phyloP scores from a whole-genome alignment of 495 filamentous ascomycete genomes.

The Annulohypoxylon bovei region DNA sequence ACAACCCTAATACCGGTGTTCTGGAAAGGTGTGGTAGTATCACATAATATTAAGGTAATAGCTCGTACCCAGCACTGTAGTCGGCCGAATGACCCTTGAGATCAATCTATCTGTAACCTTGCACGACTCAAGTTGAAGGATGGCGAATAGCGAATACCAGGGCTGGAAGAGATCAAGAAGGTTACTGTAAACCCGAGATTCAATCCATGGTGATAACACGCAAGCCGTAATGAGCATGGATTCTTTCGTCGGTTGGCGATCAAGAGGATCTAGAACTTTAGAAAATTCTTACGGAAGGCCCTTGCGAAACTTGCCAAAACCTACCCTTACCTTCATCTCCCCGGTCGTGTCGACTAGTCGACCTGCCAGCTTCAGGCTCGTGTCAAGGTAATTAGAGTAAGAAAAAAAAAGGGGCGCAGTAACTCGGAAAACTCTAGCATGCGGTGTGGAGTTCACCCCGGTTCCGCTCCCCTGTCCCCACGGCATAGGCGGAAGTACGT shows the following conservation, averaged over 20 bases:
- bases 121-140: not conserved
- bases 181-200: conserved; percentile 14
- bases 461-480: not conserved
- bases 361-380: not conserved
- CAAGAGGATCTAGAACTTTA: conserved; percentile 4
- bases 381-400: not conserved
- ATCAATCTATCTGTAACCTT: conserved; percentile 1
- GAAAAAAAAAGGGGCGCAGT: conserved; percentile 15
- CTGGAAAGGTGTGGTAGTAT: conserved; percentile 14
- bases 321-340: not conserved
- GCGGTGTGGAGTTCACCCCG: conserved; percentile 5
- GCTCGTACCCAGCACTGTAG: not conserved
- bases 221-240: conserved; percentile 1
- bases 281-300: not conserved
- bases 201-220: conserved; percentile 23
- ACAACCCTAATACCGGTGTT: conserved; percentile 3
- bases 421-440: conserved; percentile 14
- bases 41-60: not conserved
- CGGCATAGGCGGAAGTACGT: not conserved
- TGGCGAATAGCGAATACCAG: not conserved
- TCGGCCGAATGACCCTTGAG: conserved; percentile 4
- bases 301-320: conserved; percentile 7
- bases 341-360: not conserved
- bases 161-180: not conserved
- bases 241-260: not conserved